Evolutionary conservation across 2,329 filamentous ascomycete species (phyloP).

Genomic region (Alternaria ventricosa): DNA sequence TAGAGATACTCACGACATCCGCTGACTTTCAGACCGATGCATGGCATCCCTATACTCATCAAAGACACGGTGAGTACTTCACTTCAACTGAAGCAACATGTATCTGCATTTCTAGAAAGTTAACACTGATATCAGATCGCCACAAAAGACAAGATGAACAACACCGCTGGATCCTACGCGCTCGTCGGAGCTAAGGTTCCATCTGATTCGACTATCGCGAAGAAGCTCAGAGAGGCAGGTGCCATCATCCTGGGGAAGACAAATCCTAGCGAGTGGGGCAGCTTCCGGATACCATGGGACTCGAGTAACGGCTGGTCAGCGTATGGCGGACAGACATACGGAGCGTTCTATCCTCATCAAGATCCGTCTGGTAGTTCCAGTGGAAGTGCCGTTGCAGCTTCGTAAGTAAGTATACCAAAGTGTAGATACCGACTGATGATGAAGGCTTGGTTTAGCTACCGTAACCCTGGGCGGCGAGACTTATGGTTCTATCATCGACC

Average conservation of each 20-base stretch:
- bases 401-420: conserved; percentile 58
- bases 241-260: conserved; percentile 74
- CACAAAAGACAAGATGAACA: conserved; percentile 73
- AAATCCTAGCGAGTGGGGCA: conserved; percentile 74
- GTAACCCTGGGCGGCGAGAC: conserved; percentile 64
- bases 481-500: conserved; percentile 71
- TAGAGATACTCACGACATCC: not conserved
- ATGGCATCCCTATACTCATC: conserved; percentile 77
- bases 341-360: conserved; percentile 70
- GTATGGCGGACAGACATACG: conserved; percentile 40
- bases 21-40: conserved; percentile 57
- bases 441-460: not conserved
- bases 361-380: conserved; percentile 73
- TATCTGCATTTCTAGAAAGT: not conserved
- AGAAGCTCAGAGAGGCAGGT: conserved; percentile 67
- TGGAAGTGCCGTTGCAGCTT: conserved; percentile 70
- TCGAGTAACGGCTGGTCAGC: conserved; percentile 45
- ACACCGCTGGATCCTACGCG: conserved; percentile 73
- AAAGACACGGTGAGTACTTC: conserved; percentile 61
- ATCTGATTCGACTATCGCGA: conserved; percentile 70
- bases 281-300: conserved; percentile 40
- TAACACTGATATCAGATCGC: conserved; percentile 22
- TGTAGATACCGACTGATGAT: not conserved
- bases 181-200: conserved; percentile 70
- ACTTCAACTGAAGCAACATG: not conserved